Conservation (phyloP, 179 eudicot genomes). For the Beta macrorhiza region DNA sequence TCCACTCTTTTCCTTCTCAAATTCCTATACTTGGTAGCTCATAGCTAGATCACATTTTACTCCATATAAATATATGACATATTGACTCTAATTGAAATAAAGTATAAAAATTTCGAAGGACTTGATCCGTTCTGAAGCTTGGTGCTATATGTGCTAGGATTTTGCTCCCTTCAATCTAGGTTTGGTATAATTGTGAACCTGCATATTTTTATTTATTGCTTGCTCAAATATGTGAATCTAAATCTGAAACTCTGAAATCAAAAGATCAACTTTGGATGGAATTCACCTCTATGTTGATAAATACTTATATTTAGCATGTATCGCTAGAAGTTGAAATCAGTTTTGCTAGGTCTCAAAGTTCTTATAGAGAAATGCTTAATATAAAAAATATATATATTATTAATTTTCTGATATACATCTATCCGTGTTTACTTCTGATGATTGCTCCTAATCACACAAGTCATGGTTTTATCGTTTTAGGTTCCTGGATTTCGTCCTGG, state of each 20-base stretch:
- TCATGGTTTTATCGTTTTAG: slow-evolving; percentile 37
- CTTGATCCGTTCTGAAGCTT: background rate
- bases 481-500: slow-evolving; percentile 99
- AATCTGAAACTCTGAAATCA: too few relatives aligned
- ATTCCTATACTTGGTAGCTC: background rate
- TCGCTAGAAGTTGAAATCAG: too few relatives aligned
- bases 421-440: background rate
- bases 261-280: too few relatives aligned
- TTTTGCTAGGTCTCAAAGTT: too few relatives aligned
- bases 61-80: too few relatives aligned
- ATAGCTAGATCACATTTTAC: background rate
- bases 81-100: too few relatives aligned
- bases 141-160: background rate
- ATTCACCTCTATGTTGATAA: too few relatives aligned
- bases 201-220: background rate
- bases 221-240: too few relatives aligned
- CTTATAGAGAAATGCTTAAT: too few relatives aligned
- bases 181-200: background rate
- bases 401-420: background rate
- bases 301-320: too few relatives aligned
- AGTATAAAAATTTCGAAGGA: background rate
- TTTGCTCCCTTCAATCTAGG: background rate
- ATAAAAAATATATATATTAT: too few relatives aligned
- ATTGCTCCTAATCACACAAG: background rate
- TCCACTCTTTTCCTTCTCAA: slow-evolving; percentile 3